Base-by-base conservation (phyloP, 148 eudicot genomes). In the Cornus controversa region DNA sequence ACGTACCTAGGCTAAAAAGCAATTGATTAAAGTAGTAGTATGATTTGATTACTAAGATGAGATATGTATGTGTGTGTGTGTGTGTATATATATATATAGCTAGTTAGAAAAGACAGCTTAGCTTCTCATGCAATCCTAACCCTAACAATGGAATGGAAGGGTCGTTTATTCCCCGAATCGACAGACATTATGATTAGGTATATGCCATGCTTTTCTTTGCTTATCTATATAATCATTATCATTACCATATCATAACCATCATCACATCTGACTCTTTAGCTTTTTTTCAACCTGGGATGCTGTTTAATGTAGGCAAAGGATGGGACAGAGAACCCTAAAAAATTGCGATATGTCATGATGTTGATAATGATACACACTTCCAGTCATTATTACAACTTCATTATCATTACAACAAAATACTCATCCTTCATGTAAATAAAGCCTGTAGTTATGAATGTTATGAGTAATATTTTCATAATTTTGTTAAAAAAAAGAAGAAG, bases 181-280 rank as follows among this genome's bases (percentile, higher is more conserved):
- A 40, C 45, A 37, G 67, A 73, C 76, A 73, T 31, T 10, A 73
- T 73, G 47, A 60, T 29, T 72, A 53, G 25, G 75, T 34, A 22
- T 54, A 27, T 72, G 60, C 22, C 60, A 54, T 54, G 60, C 60
- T 14, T 72, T n/a, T 54, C 75, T 26, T 27, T 27, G 0, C 42
- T 54, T 72, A 26, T 16, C 23, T 57, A 1, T 50, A 8, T 58
- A 13, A 58, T 60, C 4, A 58, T 73, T 13, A 20, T 22, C 25
- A 31, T 10, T 42, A 27, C 31, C 24, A 40, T 40, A 40, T 40
- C 45, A 40, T 50, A 50, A 13, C 57, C 57, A 50, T 50, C 57
- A 50, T 50, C 57, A 13, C 57, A 50, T 50, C 18, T 50, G 57
- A 16, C 20, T 16, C n/a, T 50, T 16, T 15, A 8, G 14, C 57